phyloP scores from a whole-genome alignment of 106 monocot species.

The Platanthera zijinensis region DNA sequence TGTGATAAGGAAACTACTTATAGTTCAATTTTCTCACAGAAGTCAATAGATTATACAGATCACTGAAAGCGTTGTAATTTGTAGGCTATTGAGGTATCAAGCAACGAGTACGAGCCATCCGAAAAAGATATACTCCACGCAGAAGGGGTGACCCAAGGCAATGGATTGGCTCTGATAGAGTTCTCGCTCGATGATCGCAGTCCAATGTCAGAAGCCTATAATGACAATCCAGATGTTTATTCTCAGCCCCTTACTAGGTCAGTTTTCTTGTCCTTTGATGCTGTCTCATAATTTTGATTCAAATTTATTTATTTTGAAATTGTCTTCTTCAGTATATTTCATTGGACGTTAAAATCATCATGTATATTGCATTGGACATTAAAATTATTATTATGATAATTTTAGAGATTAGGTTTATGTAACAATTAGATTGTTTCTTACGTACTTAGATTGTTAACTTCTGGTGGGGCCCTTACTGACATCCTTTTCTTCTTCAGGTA shows the following conservation, averaged over 20 bases:
- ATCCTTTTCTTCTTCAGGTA: slow-evolving; percentile 38
- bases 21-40: background rate
- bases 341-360: no score
- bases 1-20: background rate
- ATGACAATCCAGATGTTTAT: slow-evolving; percentile 59
- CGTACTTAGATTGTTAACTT: background rate
- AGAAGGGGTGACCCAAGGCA: slow-evolving; percentile 91
- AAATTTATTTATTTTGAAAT: background rate
- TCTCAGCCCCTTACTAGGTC: slow-evolving; percentile 67
- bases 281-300: background rate
- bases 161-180: slow-evolving; percentile 84
- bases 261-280: background rate
- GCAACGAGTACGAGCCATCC: slow-evolving; percentile 92
- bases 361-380: no score
- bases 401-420: background rate
- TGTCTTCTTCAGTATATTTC: background rate
- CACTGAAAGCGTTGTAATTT: slow-evolving; percentile 6
- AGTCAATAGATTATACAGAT: background rate
- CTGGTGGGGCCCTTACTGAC: background rate
- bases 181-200: slow-evolving; percentile 83
- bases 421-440: background rate
- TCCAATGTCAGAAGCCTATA: slow-evolving; percentile 63
- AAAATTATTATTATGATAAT: no score
- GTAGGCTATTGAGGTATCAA: slow-evolving; percentile 85
- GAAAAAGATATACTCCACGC: slow-evolving; percentile 80